Evolutionary conservation across 2,329 filamentous ascomycete genomes (phyloP).

Genomic region (Podosphaera aphanis): DNA sequence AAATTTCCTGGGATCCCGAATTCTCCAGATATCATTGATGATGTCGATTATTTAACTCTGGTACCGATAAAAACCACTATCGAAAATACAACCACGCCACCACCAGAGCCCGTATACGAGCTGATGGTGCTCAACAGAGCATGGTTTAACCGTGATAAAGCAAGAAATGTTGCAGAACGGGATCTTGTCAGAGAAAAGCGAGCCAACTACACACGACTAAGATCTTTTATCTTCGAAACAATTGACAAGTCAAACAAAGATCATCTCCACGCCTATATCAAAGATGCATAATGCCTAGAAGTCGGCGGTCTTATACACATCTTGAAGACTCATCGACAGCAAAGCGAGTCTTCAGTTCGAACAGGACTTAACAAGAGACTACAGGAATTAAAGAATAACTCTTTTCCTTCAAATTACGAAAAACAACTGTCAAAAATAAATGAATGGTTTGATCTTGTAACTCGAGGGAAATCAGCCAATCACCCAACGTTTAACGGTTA

Average conservation of each 20-base stretch:
- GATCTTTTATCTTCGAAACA: not conserved
- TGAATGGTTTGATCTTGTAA: not conserved
- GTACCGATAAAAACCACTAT: too few species aligned
- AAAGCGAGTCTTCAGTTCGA: not conserved
- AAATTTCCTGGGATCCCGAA: too few species aligned
- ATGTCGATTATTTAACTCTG: too few species aligned
- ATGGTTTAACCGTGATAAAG: too few species aligned
- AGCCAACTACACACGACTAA: too few species aligned
- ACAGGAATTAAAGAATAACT: not conserved
- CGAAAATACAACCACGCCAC: too few species aligned
- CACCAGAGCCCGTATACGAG: too few species aligned
- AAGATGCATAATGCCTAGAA: not conserved
- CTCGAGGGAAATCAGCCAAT: not conserved
- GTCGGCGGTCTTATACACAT: not conserved
- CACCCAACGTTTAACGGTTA: not conserved
- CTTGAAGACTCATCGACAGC: not conserved
- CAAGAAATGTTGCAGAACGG: too few species aligned
- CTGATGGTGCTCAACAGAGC: too few species aligned
- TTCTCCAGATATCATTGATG: too few species aligned
- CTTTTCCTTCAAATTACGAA: not conserved
- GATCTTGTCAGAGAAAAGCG: too few species aligned
- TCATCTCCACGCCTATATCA: not conserved
- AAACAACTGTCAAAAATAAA: not conserved
- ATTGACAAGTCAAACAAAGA: not conserved
- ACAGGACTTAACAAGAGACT: not conserved